phyloP scores from a whole-genome alignment of 495 filamentous ascomycete genomes.

The Hyaloscypha bicolor region DNA sequence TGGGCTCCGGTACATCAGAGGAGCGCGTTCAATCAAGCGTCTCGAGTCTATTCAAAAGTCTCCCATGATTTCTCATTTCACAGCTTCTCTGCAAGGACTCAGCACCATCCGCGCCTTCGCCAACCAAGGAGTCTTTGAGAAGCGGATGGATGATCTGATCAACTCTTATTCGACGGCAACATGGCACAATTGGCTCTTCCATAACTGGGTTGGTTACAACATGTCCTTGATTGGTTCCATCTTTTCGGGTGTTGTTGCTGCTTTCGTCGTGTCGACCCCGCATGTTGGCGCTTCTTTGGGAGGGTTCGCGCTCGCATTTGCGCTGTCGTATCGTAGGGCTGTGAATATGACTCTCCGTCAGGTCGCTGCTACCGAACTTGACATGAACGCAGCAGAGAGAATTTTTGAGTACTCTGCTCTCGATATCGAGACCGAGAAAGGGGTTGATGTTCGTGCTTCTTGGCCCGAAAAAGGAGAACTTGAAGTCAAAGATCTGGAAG shows the following conservation, averaged over 20 bases:
- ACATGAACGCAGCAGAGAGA: conserved; percentile 44
- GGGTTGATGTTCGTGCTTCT: conserved; percentile 40
- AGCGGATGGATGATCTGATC: conserved; percentile 56
- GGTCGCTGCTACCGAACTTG: conserved; percentile 50
- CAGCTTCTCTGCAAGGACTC: conserved; percentile 59
- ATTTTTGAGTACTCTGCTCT: conserved; percentile 43
- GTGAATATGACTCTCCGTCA: conserved; percentile 60
- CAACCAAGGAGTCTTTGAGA: conserved; percentile 52
- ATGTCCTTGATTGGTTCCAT: conserved; percentile 61
- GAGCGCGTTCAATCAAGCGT: conserved; percentile 66
- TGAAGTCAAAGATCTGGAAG: conserved; percentile 42
- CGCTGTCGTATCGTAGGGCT: conserved; percentile 46
- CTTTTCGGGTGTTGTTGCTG: conserved; percentile 60
- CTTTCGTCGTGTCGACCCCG: conserved; percentile 53
- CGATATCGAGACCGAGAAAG: conserved; percentile 39
- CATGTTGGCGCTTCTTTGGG: conserved; percentile 64
- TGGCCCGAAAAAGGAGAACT: conserved; percentile 49
- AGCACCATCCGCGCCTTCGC: conserved; percentile 66
- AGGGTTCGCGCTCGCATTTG: conserved; percentile 62
- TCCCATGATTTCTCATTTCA: conserved; percentile 66
- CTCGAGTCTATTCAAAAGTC: conserved; percentile 62
- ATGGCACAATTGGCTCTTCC: conserved; percentile 60
- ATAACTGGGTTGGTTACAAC: conserved; percentile 61
- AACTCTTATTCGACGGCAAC: conserved; percentile 54
- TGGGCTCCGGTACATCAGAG: conserved; percentile 54